Evolutionary conservation across 2,329 filamentous ascomycete genomes (phyloP), one percentile per base, ranked within the genome.

Genomic region (Mollisia scopiformis): DNA sequence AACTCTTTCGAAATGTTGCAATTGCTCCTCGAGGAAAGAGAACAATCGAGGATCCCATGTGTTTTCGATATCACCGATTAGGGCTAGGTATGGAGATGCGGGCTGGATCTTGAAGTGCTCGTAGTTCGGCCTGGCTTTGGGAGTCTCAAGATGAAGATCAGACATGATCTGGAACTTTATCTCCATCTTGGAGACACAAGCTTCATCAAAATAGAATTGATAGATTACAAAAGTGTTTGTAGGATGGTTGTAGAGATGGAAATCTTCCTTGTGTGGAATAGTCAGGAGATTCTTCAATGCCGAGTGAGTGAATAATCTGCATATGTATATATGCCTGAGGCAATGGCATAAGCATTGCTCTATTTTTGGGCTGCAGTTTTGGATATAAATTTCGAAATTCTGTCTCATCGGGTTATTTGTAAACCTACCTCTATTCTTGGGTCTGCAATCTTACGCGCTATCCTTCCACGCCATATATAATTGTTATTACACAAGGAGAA

Each of bases 101-200:
- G 57, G 59, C 28, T 47, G 37, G 52, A 63, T 61, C 46, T 59
- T 50, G 51, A 63, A 63, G 19, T 63, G 33, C 23, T 51, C 14
- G 28, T 65, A 63, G 21, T 56, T 57, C 14, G 59, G 52, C 19
- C 54, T 58, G 23, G 57, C 52, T 49, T 58, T 23, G n/a, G 61
- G 58, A 58, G 57, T 63, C 46, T 63, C 63, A 28, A 63, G 52
- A 25, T 65, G 57, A 46, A 65, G 61, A 61, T 65, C 58, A 25
- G 63, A 63, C 51, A 61, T 58, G 19, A 61, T 31, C 41, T 65
- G 55, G 55, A 65, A 56, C 49, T 59, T 53, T 43, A 37, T 14
- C 21, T 27, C 28, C 58, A 63, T 63, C 13, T 58, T 13, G 50
- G 35, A 54, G 47, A 8, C 27, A 60, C 25, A 35, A 43, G 30